Evolutionary conservation across 1,284 basidiomycete species (phyloP).

Genomic region (Rhizoctonia solani): DNA sequence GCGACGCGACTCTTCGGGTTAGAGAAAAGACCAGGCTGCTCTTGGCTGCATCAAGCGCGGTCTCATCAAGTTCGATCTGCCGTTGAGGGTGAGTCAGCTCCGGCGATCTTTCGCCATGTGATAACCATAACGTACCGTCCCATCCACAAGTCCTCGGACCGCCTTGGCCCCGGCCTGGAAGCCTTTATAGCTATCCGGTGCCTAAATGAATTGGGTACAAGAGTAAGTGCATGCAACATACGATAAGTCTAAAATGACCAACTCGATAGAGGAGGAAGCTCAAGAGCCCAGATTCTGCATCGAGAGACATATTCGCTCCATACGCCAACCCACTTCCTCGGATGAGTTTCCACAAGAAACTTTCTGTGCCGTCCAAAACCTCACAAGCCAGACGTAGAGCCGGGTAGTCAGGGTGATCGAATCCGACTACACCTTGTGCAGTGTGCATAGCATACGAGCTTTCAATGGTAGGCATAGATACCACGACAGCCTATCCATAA

Average conservation of each 20-base stretch:
- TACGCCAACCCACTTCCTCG: slow-evolving; percentile 94
- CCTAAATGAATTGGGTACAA: slow-evolving; percentile 51
- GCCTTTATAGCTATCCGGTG: slow-evolving; percentile 85
- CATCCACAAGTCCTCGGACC: slow-evolving; percentile 74
- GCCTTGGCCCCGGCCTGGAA: slow-evolving; percentile 80
- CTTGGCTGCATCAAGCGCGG: slow-evolving; percentile 89
- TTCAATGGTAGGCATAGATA: slow-evolving; percentile 92
- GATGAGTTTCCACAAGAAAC: slow-evolving; percentile 91
- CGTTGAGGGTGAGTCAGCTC: slow-evolving; percentile 4
- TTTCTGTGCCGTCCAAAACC: slow-evolving; percentile 92
- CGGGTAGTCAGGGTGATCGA: slow-evolving; percentile 82
- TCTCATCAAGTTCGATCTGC: slow-evolving; percentile 80
- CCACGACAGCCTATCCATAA: slow-evolving; percentile 69
- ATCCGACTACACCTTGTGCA: slow-evolving; percentile 78
- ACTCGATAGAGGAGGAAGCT: slow-evolving; percentile 84
- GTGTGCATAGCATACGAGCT: slow-evolving; percentile 86
- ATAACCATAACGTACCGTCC: slow-evolving; percentile 56
- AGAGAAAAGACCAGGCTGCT: slow-evolving; percentile 87
- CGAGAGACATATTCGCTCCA: slow-evolving; percentile 78
- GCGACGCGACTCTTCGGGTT: slow-evolving; percentile 80
- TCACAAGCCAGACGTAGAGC: slow-evolving; percentile 84
- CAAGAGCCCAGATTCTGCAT: slow-evolving; percentile 82
- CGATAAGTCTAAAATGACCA: slow-evolving; percentile 43
- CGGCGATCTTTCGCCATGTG: background rate
- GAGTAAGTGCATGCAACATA: background rate